Base-by-base conservation (phyloP, 768 basidiomycete genomes). In the Psilocybe subaeruginosa region DNA sequence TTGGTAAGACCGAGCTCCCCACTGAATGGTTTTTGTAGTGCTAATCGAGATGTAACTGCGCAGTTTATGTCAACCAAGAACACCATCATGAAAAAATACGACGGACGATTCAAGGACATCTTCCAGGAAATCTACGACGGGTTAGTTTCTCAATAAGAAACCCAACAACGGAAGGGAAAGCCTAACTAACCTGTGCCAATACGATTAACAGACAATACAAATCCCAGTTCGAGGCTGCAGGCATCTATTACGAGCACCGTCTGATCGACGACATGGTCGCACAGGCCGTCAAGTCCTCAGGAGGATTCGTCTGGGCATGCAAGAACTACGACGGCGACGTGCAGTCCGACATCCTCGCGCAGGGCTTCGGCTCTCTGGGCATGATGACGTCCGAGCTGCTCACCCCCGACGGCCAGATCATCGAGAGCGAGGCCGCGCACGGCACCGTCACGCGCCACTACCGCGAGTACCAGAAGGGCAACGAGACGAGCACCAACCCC, bases 221-320 rank as follows among this genome's bases (percentile, higher is more conserved):
- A 73, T 61, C 80, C 1, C 77, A 80, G 56, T 95, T 90, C 69
- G 88, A 93, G 62, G 82, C 78, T 11, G 77, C 80, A 5, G 88
- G 87, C 7, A 89, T 93, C 68, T 93, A 91, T 79, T 95, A 95
- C 73, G 97, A 99, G 78, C 97, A 99, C 77, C 92, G 97, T 35
- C 86, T 97, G 50, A 96, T 96, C 74, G 94, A 95, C 74, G 94
- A 97, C 79, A 97, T 98, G 96, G 96, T 99, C 52, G 97, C 97
- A 4, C 97, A 99, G 72, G 95, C 84, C 43, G 88, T 99, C 86
- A 99, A 99, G 79, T 96, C 94, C 12, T 86, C 89, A 0, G 97
- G 97, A 50, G 97, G 97, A 31, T 96, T 93, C 76, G 85, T 89
- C 11, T 89, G 86, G 87, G 87, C 87, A 8, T 79, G 77, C 68